Conservation (phyloP, 371 early-diverging fungal genomes). For the Haplosporangium sp. region DNA sequence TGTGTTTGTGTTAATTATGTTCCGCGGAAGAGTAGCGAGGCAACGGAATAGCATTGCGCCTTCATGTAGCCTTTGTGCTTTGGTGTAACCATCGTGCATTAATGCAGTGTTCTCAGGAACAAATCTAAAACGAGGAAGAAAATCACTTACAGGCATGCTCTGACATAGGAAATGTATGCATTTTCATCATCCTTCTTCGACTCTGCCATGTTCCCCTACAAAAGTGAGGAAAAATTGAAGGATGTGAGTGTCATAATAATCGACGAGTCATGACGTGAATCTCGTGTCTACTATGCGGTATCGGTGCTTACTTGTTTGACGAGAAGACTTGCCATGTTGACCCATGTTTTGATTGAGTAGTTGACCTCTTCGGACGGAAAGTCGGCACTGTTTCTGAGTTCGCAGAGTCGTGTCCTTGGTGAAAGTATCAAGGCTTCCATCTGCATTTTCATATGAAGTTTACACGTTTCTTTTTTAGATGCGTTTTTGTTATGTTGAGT, state of each 20-base stretch:
- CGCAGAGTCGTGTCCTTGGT: slow-evolving; percentile 30
- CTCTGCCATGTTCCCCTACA: slow-evolving; percentile 47
- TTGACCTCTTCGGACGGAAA: slow-evolving; percentile 33
- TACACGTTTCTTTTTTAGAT: neutral
- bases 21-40: no score
- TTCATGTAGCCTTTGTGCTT: no score
- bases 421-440: slow-evolving; percentile 8
- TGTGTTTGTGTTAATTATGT: no score
- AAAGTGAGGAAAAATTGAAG: neutral
- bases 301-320: slow-evolving; percentile 42
- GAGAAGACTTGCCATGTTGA: slow-evolving; percentile 53
- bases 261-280: no score
- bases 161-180: slow-evolving; percentile 47
- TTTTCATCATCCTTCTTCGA: slow-evolving; percentile 39
- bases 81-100: no score
- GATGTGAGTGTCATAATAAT: neutral
- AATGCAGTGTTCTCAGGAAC: neutral
- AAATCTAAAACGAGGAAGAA: neutral
- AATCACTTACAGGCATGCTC: slow-evolving; percentile 50
- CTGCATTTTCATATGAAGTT: slow-evolving; percentile 20
- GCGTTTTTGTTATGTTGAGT: no score
- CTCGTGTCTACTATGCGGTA: no score
- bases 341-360: slow-evolving; percentile 51
- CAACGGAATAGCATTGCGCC: no score
- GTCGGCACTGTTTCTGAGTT: slow-evolving; percentile 45